These are phyloP conservation scores for Leccinum sublutescens DNA, from an alignment of 768 basidiomycete species.

Conservation along the genomic window DNA sequence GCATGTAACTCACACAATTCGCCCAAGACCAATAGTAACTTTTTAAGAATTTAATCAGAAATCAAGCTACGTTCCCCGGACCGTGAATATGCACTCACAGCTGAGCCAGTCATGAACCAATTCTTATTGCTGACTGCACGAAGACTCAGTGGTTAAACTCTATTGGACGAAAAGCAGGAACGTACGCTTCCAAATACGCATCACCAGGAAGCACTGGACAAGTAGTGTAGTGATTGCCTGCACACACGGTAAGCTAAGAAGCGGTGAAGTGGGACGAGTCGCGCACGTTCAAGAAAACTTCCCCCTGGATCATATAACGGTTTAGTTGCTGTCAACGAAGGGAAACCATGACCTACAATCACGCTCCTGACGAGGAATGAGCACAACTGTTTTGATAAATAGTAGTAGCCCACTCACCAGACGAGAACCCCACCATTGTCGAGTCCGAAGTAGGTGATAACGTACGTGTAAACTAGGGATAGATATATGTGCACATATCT, in stretches of 20 bases:
- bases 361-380: conserved; percentile 21
- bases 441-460: conserved; percentile 40
- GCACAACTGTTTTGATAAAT: background rate
- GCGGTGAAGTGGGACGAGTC: background rate
- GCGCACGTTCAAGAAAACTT: conserved; percentile 48
- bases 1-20: conserved; percentile 36
- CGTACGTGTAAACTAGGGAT: conserved; percentile 45
- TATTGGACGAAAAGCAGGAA: background rate
- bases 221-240: conserved; percentile 45
- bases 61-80: background rate
- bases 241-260: background rate
- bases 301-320: conserved; percentile 33
- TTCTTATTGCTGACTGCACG: conserved; percentile 49
- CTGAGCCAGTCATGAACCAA: conserved; percentile 34
- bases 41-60: background rate
- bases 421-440: conserved; percentile 34
- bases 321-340: conserved; percentile 5
- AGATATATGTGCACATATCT: background rate
- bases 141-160: background rate
- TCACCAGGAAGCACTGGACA: conserved; percentile 54
- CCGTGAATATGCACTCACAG: conserved; percentile 19
- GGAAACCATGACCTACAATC: conserved; percentile 14
- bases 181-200: conserved; percentile 50
- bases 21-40: conserved; percentile 34
- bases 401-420: conserved; percentile 36